phyloP scores from a whole-genome alignment of 1,139 yeast genomes.

The Geotrichum klebahnii region DNA sequence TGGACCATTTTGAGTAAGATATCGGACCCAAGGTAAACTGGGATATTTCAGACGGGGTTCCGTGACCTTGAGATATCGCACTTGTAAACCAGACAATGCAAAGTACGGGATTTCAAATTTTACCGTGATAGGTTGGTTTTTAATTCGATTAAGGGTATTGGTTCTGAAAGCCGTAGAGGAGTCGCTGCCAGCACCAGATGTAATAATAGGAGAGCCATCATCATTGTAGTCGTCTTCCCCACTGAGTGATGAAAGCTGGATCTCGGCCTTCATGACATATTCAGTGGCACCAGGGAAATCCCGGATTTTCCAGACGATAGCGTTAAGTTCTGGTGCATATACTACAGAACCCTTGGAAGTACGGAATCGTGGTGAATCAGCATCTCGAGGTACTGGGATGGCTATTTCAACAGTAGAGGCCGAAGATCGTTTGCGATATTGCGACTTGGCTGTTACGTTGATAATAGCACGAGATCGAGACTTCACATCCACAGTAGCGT shows the following conservation, averaged over 20 bases:
- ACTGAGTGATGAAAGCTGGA: constrained; percentile 73
- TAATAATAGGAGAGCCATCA: constrained; percentile 25
- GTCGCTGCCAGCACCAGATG: constrained; percentile 22
- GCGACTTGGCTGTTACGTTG: constrained; percentile 68
- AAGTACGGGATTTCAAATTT: constrained; percentile 92
- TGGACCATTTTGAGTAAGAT: constrained; percentile 85
- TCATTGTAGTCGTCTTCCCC: constrained; percentile 46
- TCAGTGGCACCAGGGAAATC: constrained; percentile 87
- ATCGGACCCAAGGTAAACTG: constrained; percentile 91
- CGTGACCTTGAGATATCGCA: constrained; percentile 78
- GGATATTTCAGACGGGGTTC: constrained; percentile 86
- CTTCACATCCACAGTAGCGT: constrained; percentile 50
- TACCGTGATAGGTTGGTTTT: constrained; percentile 48
- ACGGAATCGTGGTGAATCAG: constrained; percentile 81
- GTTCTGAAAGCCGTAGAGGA: constrained; percentile 22
- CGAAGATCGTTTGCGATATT: constrained; percentile 74
- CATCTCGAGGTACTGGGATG: constrained; percentile 88
- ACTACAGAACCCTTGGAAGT: constrained; percentile 77
- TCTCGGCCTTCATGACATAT: constrained; percentile 78
- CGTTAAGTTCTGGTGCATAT: constrained; percentile 81
- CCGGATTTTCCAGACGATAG: constrained; percentile 79
- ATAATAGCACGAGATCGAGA: constrained; percentile 80
- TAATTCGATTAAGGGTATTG: constrained; percentile 19
- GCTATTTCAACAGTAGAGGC: constrained; percentile 77
- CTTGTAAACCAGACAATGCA: constrained; percentile 91